phyloP scores from a whole-genome alignment of 1,139 yeast species.

The Saccharomyces hybrid region DNA sequence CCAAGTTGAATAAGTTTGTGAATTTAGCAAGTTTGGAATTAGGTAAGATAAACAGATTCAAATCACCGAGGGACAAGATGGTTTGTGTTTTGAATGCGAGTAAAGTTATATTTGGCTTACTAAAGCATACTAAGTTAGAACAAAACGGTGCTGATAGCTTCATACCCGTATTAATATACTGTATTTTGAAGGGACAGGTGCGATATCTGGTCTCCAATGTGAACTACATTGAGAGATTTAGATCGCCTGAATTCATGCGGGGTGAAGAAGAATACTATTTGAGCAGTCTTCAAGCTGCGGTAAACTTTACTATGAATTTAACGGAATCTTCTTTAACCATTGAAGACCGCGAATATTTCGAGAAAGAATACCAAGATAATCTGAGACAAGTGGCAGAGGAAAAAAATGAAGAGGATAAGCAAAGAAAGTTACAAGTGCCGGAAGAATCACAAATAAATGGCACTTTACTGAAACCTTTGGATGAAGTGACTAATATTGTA shows the following conservation, averaged over 20 bases:
- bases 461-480: conserved; percentile 24
- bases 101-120: conserved; percentile 80
- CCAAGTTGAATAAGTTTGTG: conserved; percentile 52
- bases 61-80: conserved; percentile 92
- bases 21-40: conserved; percentile 67
- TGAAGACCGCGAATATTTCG: conserved; percentile 47
- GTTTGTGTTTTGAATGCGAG: conserved; percentile 87
- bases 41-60: conserved; percentile 66
- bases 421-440: neutral
- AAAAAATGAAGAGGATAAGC: conserved; percentile 1
- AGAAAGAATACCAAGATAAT: conserved; percentile 39
- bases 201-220: conserved; percentile 67
- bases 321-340: conserved; percentile 55
- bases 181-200: conserved; percentile 60
- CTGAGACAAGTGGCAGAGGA: conserved; percentile 2
- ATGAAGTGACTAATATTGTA: conserved; percentile 26
- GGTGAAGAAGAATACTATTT: conserved; percentile 89
- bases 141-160: conserved; percentile 88
- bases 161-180: conserved; percentile 75
- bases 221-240: conserved; percentile 74
- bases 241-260: conserved; percentile 64
- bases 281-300: conserved; percentile 80
- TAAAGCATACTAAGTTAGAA: conserved; percentile 57
- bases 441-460: conserved; percentile 7
- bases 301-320: conserved; percentile 62